phyloP scores from a whole-genome alignment of 345 rosid species.

The Gossypioides kirkii region DNA sequence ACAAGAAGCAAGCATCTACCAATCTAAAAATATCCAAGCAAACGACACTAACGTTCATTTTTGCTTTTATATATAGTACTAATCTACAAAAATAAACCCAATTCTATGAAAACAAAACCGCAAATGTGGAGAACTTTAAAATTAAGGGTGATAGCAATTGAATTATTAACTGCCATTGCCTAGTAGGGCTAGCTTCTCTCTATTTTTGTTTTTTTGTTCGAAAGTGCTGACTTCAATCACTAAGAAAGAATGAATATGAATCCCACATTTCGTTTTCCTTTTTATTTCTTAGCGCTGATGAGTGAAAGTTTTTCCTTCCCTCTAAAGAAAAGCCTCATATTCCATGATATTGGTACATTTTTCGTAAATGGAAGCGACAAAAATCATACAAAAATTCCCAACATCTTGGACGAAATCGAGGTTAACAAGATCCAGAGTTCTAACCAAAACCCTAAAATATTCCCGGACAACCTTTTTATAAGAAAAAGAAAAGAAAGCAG shows the following conservation, averaged over 20 bases:
- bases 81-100: background rate
- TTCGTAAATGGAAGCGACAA: conserved; percentile 7
- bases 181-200: no score
- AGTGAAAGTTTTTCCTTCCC: background rate
- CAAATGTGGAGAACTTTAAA: background rate
- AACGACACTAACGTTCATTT: background rate
- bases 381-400: background rate
- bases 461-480: background rate
- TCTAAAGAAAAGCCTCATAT: background rate
- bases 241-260: background rate
- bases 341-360: conserved; percentile 10
- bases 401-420: background rate
- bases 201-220: no score
- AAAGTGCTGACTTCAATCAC: background rate
- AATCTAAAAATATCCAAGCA: conserved; percentile 32
- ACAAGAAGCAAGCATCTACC: conserved; percentile 23
- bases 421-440: background rate
- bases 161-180: background rate
- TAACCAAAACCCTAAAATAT: conserved; percentile 6
- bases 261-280: background rate
- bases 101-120: background rate
- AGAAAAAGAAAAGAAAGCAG: background rate
- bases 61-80: background rate
- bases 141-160: background rate
- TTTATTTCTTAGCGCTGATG: background rate